Base-by-base conservation (phyloP, 2,329 filamentous ascomycete genomes). In the Alternaria hordeiaustralica region DNA sequence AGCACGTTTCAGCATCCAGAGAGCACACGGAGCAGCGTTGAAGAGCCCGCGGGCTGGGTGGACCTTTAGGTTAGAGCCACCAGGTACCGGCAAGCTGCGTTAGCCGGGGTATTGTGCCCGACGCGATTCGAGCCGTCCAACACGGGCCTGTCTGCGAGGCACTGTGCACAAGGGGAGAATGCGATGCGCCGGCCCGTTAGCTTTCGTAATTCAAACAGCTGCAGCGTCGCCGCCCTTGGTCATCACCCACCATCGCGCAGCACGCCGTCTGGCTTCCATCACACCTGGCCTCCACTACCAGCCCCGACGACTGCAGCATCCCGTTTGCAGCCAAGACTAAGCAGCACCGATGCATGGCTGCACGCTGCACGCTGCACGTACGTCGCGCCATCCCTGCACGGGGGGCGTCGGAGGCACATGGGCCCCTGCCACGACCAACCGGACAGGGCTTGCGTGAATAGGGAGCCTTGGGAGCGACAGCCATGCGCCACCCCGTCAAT, bases 1-100 rank as follows among this genome's bases (percentile, higher is more conserved):
- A 72, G 69, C 71, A 74, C 73, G 78, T 80, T 80, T 80, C 78
- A 80, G 75, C 74, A 79, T 77, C 63, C 63, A 78, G 71, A 74
- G 69, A 71, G 69, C 66, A 66, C 61, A 63, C 69, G 68, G 64
- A 71, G 65, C 66, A 72, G 71, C 65, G 66, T 67, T 68, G 64
- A 60, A 64, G 63, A 70, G 65, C 60, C 63, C 67, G 64, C 67
- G 70, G 70, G 65, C 66, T 69, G 68, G 66, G 66, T 70, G 71
- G 65, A 68, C 67, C 66, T 68, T 72, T 72, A 67, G 69, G 69
- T 71, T 69, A 64, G 64, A 70, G 62, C 60, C 66, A 57, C 61
- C 65, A 71, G 69, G 69, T 71, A 74, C 70, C 71, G 69, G 68
- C 68, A 68, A 66, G 67, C 57, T 65, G 70, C 66, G 65, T 61